These are phyloP conservation scores for Umbellularia californica DNA, from an alignment of 164 flowering plant species.

Conservation along the genomic window DNA sequence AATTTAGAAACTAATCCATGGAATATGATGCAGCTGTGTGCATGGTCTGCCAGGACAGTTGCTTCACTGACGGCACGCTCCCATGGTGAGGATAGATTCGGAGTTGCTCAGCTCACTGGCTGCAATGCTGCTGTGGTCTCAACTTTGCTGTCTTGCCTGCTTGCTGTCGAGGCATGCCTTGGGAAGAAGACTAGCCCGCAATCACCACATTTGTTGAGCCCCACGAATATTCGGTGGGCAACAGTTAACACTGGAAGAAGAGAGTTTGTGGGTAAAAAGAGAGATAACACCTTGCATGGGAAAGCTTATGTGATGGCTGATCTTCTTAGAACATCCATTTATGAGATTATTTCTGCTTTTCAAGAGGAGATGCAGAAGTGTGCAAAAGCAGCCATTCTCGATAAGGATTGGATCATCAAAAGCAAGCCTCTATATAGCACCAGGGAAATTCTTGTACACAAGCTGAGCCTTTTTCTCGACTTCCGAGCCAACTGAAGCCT, in stretches of 20 bases:
- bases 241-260: constrained; percentile 43
- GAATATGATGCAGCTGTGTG: constrained; percentile 51
- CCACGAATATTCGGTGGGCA: constrained; percentile 76
- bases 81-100: constrained; percentile 74
- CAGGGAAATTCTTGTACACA: constrained; percentile 63
- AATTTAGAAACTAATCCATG: constrained; percentile 6
- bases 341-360: constrained; percentile 61
- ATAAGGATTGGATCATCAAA: constrained; percentile 69
- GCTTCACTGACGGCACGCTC: constrained; percentile 72
- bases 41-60: constrained; percentile 68
- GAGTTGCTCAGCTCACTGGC: constrained; percentile 90
- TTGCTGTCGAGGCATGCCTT: constrained; percentile 80
- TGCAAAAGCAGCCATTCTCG: constrained; percentile 56
- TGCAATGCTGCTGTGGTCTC: constrained; percentile 74
- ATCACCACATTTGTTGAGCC: constrained; percentile 48
- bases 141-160: constrained; percentile 63
- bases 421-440: constrained; percentile 62
- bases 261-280: constrained; percentile 43
- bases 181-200: constrained; percentile 84
- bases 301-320: constrained; percentile 85
- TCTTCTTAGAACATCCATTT: constrained; percentile 67
- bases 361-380: constrained; percentile 65
- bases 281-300: constrained; percentile 43
- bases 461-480: constrained; percentile 61
- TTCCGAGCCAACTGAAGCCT: constrained; percentile 38